Conservation (phyloP, 495 filamentous ascomycete species). For the Oleoguttula mirabilis region DNA sequence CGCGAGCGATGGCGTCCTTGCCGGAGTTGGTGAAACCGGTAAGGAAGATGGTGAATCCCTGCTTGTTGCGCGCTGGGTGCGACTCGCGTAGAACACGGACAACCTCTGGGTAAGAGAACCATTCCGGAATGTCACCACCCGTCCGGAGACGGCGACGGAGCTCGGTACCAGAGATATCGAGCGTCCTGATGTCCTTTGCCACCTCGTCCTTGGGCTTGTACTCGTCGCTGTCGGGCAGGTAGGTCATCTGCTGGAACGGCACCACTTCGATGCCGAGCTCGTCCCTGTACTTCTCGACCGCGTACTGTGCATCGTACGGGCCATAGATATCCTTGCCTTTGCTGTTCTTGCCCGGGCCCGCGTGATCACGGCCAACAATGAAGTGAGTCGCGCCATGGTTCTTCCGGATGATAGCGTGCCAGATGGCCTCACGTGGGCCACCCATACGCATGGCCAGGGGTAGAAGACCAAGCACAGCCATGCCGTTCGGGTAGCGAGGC, state of each 20-base stretch:
- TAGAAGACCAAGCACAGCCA: conserved; percentile 93
- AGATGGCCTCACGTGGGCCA: conserved; percentile 94
- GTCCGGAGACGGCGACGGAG: conserved; percentile 79
- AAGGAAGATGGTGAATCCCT: conserved; percentile 97
- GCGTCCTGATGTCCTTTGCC: conserved; percentile 65
- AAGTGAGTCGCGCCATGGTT: conserved; percentile 99
- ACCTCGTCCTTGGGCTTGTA: conserved; percentile 90
- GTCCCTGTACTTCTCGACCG: conserved; percentile 88
- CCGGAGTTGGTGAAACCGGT: conserved; percentile 94
- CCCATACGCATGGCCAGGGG: conserved; percentile 99
- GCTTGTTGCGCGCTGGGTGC: conserved; percentile 72
- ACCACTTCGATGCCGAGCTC: conserved; percentile 98
- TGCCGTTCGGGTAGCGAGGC: conserved; percentile 95
- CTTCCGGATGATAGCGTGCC: conserved; percentile 99
- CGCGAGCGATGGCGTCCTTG: conserved; percentile 91
- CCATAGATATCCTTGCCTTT: conserved; percentile 96
- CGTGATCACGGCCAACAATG: conserved; percentile 96
- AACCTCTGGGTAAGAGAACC: conserved; percentile 99
- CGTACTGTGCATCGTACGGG: conserved; percentile 95
- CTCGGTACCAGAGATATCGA: conserved; percentile 95
- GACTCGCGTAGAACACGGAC: conserved; percentile 91
- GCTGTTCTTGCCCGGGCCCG: conserved; percentile 92
- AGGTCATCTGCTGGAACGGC: conserved; percentile 98
- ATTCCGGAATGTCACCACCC: conserved; percentile 89
- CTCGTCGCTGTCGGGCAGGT: conserved; percentile 92